These are phyloP conservation scores for Strobilomyces dryophilus DNA, from an alignment of 768 basidiomycete genomes.

Conservation along the genomic window DNA sequence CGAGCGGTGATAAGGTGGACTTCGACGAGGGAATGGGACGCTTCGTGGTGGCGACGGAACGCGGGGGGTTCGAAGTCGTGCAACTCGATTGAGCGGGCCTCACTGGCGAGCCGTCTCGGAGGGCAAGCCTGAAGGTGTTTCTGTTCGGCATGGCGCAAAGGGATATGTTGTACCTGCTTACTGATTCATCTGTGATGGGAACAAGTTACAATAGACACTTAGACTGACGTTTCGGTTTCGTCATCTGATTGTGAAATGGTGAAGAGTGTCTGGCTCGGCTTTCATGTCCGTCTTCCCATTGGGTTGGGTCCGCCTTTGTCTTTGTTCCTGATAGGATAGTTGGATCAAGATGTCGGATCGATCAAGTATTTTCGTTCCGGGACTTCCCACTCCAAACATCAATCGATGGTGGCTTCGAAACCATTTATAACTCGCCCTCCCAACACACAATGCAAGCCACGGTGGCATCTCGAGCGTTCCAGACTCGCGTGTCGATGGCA, in stretches of 20 bases:
- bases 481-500: not conserved
- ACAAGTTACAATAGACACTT: not conserved
- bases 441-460: not conserved
- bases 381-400: not conserved
- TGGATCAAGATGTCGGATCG: slow-evolving; percentile 1
- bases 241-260: not conserved
- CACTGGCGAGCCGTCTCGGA: not conserved
- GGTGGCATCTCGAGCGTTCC: slow-evolving; percentile 3
- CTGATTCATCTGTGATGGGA: not conserved
- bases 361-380: not conserved
- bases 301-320: not conserved
- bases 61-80: slow-evolving; percentile 27
- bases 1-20: slow-evolving; percentile 21
- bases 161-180: not conserved
- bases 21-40: slow-evolving; percentile 32
- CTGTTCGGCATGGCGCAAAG: not conserved
- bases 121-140: no score
- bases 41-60: slow-evolving; percentile 24
- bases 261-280: not conserved
- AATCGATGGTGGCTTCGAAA: not conserved
- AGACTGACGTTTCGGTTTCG: not conserved
- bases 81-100: slow-evolving; percentile 14
- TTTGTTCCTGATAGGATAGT: not conserved
- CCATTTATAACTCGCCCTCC: not conserved
- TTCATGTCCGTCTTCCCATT: not conserved